Base-by-base conservation (phyloP, 352 stramenopile genomes). In the Globisporangium irregulare region DNA sequence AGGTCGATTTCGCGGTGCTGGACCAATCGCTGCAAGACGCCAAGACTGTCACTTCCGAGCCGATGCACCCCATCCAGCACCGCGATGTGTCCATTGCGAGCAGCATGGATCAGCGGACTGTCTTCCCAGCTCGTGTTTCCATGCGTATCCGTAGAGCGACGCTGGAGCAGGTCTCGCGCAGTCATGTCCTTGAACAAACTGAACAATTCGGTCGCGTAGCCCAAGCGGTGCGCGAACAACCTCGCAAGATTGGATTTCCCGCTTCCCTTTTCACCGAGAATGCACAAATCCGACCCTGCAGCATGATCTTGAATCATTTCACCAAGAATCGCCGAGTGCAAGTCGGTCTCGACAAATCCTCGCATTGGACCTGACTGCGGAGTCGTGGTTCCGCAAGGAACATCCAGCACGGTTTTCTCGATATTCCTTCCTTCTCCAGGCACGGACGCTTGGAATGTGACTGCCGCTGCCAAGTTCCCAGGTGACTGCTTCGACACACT, bases 51-150 rank as follows among this genome's bases (percentile, higher is more conserved):
- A 20, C 86, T 82, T 12, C 88, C 80, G 5, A 99, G 78, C 14
- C 95, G 97, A 62, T 99, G 93, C 8, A 98, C 82, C 22, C 95
- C 95, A 82, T 99, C 97, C 3, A 99, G 70, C 50, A 99, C 85
- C 0, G 85, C 84, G 3, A 97, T 68, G 61, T 92, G 80, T 0
- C 96, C 97, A 34, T 87, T 76, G 18, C 87, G 69, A 57, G 94
- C 94, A 6, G 96, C 94, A 66, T 91, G 81, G 22, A 98, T 89
- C 4, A 99, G 73, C 9, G 95, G 93, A 53, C 92, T 98, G 60
- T 98, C 84, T 70, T 94, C 86, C 97, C 97, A 99, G 15, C 68
- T 81, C 9, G 95, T 99, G 57, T 98, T 90, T 3, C 94, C 94
- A 10, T 77, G 70, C 5, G 78, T 75, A 61, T 97, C 90, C 1